Evolutionary conservation across 192 early-diverging fungal species (phyloP).

Genomic region (Coemansia asiatica): DNA sequence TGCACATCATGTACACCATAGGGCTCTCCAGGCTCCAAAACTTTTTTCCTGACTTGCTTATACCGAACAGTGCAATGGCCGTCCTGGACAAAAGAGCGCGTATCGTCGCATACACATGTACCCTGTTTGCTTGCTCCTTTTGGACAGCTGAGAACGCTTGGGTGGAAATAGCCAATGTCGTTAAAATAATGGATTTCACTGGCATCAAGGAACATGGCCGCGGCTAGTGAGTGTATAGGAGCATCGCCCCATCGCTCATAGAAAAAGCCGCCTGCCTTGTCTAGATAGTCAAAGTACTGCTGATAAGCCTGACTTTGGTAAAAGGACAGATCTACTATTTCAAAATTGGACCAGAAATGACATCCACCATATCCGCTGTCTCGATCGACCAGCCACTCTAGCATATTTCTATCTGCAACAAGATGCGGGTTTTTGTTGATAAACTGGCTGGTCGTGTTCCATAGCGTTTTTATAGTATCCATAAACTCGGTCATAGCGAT

Average conservation of each 20-base stretch:
- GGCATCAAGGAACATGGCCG: constrained; percentile 60
- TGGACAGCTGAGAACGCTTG: constrained; percentile 49
- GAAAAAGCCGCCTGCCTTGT: constrained; percentile 78
- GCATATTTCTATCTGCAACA: constrained; percentile 54
- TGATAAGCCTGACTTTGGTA: constrained; percentile 65
- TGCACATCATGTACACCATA: background rate
- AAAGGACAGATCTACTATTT: constrained; percentile 72
- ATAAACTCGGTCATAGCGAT: constrained; percentile 57
- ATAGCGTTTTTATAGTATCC: constrained; percentile 60
- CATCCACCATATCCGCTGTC: constrained; percentile 58
- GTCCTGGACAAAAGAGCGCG: constrained; percentile 17
- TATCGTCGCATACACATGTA: constrained; percentile 46
- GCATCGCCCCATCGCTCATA: constrained; percentile 74
- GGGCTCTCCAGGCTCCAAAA: constrained; percentile 11
- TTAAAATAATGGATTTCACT: constrained; percentile 72
- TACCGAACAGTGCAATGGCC: constrained; percentile 23
- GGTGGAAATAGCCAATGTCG: constrained; percentile 69
- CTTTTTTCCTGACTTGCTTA: constrained; percentile 7
- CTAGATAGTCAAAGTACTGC: constrained; percentile 67
- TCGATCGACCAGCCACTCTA: constrained; percentile 49
- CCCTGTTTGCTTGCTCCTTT: constrained; percentile 46
- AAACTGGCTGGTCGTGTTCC: constrained; percentile 60
- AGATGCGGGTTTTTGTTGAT: constrained; percentile 57
- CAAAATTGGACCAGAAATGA: constrained; percentile 82
- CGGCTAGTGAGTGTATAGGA: constrained; percentile 70